Percentiles rank a stretch among this genome's conserved stretches.
phyloP scores from a whole-genome alignment of 2,329 filamentous ascomycete species.

The Neurospora sp. region DNA sequence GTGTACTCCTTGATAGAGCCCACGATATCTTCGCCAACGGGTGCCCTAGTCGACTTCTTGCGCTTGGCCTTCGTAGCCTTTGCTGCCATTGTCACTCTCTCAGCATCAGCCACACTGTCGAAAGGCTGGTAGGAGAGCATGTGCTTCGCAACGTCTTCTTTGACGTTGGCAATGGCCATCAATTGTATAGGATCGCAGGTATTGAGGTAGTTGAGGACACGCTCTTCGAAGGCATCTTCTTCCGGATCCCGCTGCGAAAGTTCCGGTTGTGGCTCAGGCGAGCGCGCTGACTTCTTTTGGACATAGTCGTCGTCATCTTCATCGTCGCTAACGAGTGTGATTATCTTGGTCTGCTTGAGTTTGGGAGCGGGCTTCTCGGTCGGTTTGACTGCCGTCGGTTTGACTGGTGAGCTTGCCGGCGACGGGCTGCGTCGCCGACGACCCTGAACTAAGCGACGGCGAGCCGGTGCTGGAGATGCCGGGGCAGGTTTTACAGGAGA shows the following conservation, averaged over 20 bases:
- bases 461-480: slow-evolving; percentile 9
- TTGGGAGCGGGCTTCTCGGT: neutral
- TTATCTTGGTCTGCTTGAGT: slow-evolving; percentile 1
- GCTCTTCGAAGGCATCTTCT: slow-evolving; percentile 15
- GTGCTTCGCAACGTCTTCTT: slow-evolving; percentile 55
- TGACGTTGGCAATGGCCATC: slow-evolving; percentile 69
- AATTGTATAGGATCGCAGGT: slow-evolving; percentile 65
- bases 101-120: slow-evolving; percentile 51
- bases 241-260: slow-evolving; percentile 4
- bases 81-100: slow-evolving; percentile 47
- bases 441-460: slow-evolving; percentile 17
- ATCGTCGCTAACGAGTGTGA: slow-evolving; percentile 28
- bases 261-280: slow-evolving; percentile 5
- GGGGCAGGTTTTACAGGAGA: neutral
- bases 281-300: slow-evolving; percentile 8
- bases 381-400: slow-evolving; percentile 5
- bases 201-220: slow-evolving; percentile 74
- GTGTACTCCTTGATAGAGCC: slow-evolving; percentile 58
- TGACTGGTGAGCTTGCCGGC: slow-evolving; percentile 8
- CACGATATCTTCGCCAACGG: slow-evolving; percentile 43
- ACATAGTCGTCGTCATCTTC: slow-evolving; percentile 27
- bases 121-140: slow-evolving; percentile 73
- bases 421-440: slow-evolving; percentile 12
- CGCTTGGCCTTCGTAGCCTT: slow-evolving; percentile 37
- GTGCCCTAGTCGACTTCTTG: slow-evolving; percentile 34